phyloP scores from a whole-genome alignment of 352 stramenopile species.

The Phytophthora citricola region DNA sequence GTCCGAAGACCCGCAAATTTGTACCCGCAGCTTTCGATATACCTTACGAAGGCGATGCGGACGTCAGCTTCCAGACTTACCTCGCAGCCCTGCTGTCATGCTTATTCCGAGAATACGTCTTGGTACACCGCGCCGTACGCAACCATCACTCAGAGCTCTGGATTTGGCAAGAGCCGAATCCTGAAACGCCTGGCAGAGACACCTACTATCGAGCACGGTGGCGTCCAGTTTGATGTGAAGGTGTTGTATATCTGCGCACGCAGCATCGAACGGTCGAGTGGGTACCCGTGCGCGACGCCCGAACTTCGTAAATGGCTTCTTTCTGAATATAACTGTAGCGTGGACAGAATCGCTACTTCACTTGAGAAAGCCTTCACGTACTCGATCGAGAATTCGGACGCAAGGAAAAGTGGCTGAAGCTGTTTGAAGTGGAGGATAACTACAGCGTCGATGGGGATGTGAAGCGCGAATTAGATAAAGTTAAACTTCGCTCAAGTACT shows the following conservation, averaged over 20 bases:
- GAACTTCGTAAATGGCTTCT: not conserved
- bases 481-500: no score
- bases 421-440: not conserved
- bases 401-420: not conserved
- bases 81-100: not conserved
- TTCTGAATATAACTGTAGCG: not conserved
- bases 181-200: no score
- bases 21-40: no score
- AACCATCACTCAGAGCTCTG: no score
- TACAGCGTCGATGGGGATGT: no score
- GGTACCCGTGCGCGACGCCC: not conserved
- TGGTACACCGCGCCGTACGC: no score
- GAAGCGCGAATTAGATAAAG: no score
- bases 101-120: no score
- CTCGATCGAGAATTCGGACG: not conserved
- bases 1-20: no score
- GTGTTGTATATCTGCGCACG: not conserved
- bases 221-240: not conserved
- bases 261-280: not conserved
- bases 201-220: no score
- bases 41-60: no score
- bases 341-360: not conserved
- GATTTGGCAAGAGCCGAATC: no score
- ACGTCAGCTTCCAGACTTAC: not conserved
- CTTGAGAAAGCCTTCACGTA: slow-evolving; percentile 1